Percentiles rank a stretch among this genome's conserved stretches.
Evolutionary conservation across 768 basidiomycete genomes (phyloP).

Genomic region (Termitomyces bulborhizus): DNA sequence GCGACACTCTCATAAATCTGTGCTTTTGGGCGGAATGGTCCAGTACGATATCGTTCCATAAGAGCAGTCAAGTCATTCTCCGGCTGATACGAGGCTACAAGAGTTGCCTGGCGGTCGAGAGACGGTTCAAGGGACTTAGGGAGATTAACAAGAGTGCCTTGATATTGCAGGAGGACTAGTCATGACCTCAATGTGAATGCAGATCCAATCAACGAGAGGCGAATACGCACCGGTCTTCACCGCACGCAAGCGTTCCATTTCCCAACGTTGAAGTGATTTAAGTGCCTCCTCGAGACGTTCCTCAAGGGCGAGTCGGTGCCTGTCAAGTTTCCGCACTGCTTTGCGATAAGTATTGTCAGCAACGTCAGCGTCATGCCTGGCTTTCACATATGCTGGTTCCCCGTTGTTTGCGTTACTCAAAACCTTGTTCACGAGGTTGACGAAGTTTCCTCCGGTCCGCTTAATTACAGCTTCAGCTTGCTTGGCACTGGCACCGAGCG

Average conservation of each 20-base stretch:
- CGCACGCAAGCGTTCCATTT: conserved; percentile 73
- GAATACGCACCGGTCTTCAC: conserved; percentile 73
- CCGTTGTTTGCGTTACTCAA: conserved; percentile 41
- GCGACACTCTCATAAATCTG: conserved; percentile 84
- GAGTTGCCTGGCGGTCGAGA: conserved; percentile 62
- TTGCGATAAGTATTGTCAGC: conserved; percentile 78
- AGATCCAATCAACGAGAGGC: not conserved
- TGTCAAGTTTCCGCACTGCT: conserved; percentile 76
- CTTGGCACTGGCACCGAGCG: conserved; percentile 19
- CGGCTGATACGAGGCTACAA: conserved; percentile 81
- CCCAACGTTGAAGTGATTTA: conserved; percentile 79
- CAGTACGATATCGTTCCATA: conserved; percentile 90
- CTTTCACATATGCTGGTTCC: conserved; percentile 65
- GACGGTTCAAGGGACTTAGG: conserved; percentile 62
- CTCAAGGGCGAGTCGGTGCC: conserved; percentile 80
- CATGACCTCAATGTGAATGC: not conserved
- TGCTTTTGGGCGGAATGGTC: conserved; percentile 83
- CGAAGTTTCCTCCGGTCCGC: conserved; percentile 55
- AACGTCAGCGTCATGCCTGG: conserved; percentile 72
- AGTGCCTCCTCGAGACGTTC: conserved; percentile 81
- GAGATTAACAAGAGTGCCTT: conserved; percentile 69
- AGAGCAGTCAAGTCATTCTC: conserved; percentile 82
- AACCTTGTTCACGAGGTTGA: conserved; percentile 69
- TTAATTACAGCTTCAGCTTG: conserved; percentile 54
- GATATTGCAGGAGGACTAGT: conserved; percentile 79